These are phyloP conservation scores for Fusarium udum DNA, from an alignment of 2,329 filamentous ascomycete genomes.

Conservation along the genomic window DNA sequence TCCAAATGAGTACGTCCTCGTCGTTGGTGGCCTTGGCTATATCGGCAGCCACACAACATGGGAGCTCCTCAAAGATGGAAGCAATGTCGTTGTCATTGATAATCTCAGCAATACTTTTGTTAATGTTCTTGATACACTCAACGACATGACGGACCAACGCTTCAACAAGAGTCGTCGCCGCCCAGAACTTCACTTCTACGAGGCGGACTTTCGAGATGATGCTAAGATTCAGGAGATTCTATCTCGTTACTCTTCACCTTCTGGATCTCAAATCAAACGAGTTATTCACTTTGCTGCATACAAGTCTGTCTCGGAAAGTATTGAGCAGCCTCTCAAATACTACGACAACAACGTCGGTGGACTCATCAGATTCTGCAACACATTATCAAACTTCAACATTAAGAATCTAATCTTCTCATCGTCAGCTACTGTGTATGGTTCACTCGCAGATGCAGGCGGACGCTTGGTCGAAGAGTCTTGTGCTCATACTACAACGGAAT, in stretches of 20 bases:
- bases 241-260: neutral
- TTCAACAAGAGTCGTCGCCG: neutral
- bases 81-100: neutral
- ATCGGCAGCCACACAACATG: constrained; percentile 5
- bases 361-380: constrained; percentile 63
- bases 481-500: constrained; percentile 60
- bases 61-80: neutral
- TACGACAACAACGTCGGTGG: constrained; percentile 75
- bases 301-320: constrained; percentile 73
- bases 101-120: constrained; percentile 4
- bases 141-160: neutral
- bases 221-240: neutral
- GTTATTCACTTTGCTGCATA: constrained; percentile 77
- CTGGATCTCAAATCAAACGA: constrained; percentile 36
- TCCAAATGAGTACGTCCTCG: neutral
- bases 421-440: constrained; percentile 73
- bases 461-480: neutral
- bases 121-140: neutral
- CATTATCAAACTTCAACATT: constrained; percentile 52
- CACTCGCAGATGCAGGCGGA: constrained; percentile 57
- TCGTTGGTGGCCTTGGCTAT: constrained; percentile 8
- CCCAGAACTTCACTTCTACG: constrained; percentile 5
- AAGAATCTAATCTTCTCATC: constrained; percentile 75
- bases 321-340: constrained; percentile 67
- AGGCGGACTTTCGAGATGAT: constrained; percentile 4